These are phyloP conservation scores for Aspergillus indologenus DNA, from an alignment of 495 filamentous ascomycete species.

Conservation along the genomic window DNA sequence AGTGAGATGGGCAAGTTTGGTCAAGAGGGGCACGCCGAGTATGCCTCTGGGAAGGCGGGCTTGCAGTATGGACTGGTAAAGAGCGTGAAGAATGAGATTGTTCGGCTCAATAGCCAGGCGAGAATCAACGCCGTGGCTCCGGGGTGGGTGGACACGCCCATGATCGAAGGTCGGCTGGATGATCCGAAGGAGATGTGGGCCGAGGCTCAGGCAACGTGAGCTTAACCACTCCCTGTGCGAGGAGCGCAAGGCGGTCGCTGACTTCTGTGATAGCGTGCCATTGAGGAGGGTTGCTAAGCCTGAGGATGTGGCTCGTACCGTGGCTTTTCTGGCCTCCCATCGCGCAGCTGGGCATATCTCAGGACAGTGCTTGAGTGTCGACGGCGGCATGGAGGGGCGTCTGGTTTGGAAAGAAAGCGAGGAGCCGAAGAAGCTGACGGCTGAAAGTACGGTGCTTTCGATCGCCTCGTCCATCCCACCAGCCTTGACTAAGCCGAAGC, in stretches of 20 bases:
- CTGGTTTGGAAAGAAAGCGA: slow-evolving; percentile 46
- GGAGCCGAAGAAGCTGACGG: neutral
- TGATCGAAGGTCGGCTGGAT: slow-evolving; percentile 47
- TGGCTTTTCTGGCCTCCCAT: slow-evolving; percentile 52
- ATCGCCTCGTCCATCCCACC: slow-evolving; percentile 22
- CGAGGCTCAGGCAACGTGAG: slow-evolving; percentile 44
- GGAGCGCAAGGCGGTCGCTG: neutral
- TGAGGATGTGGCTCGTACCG: slow-evolving; percentile 48
- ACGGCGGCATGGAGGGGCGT: slow-evolving; percentile 51
- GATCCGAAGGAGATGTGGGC: slow-evolving; percentile 44
- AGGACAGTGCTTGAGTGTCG: slow-evolving; percentile 51
- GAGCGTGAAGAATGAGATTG: slow-evolving; percentile 54
- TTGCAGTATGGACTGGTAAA: slow-evolving; percentile 54
- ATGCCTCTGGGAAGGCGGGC: slow-evolving; percentile 50
- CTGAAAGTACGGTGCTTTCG: neutral
- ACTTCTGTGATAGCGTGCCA: slow-evolving; percentile 25
- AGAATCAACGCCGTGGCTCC: slow-evolving; percentile 56
- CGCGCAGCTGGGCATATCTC: slow-evolving; percentile 53
- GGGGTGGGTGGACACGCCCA: slow-evolving; percentile 47
- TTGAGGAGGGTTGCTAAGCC: slow-evolving; percentile 46
- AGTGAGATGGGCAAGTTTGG: slow-evolving; percentile 48
- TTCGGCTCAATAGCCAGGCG: slow-evolving; percentile 46
- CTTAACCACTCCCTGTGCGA: neutral
- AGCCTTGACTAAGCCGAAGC: slow-evolving; percentile 23
- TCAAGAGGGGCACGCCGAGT: slow-evolving; percentile 49